These are phyloP conservation scores for Chlorociboria aeruginascens DNA, from an alignment of 495 filamentous ascomycete species.

Conservation along the genomic window DNA sequence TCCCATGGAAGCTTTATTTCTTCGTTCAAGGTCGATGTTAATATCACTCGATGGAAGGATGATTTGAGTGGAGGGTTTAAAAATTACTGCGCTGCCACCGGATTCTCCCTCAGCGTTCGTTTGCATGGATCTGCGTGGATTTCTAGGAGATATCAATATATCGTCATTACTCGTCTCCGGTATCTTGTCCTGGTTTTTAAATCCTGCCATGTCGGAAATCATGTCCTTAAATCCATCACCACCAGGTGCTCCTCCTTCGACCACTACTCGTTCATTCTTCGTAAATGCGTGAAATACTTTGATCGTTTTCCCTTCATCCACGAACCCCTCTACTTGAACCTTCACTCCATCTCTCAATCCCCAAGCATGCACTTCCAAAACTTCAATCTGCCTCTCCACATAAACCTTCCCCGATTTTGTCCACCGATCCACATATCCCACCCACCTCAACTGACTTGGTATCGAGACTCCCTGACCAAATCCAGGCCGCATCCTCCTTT, in stretches of 20 bases:
- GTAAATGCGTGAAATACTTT: conserved; percentile 73
- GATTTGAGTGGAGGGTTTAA: conserved; percentile 55
- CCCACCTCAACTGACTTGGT: conserved; percentile 78
- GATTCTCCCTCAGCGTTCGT: conserved; percentile 13
- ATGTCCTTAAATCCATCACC: conserved; percentile 34
- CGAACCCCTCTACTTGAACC: conserved; percentile 73
- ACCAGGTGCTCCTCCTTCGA: conserved; percentile 43
- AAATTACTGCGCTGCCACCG: conserved; percentile 57
- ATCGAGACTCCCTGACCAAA: conserved; percentile 91
- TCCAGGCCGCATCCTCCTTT: conserved; percentile 73
- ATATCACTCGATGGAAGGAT: conserved; percentile 70
- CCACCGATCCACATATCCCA: conserved; percentile 88
- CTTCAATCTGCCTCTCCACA: conserved; percentile 70
- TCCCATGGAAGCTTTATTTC: conserved; percentile 64
- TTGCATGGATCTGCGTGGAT: neutral
- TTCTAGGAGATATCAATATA: neutral
- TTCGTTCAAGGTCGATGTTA: conserved; percentile 78
- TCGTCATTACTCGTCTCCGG: neutral
- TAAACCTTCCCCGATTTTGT: conserved; percentile 60
- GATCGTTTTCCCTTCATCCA: conserved; percentile 78
- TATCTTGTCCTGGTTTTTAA: conserved; percentile 13
- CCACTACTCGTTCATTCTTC: conserved; percentile 57
- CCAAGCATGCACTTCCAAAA: conserved; percentile 83
- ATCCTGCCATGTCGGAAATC: conserved; percentile 40
- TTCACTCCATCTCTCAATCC: conserved; percentile 81